phyloP scores from a whole-genome alignment of 306 rosid genomes.

The Sphenostylis stenocarpa region DNA sequence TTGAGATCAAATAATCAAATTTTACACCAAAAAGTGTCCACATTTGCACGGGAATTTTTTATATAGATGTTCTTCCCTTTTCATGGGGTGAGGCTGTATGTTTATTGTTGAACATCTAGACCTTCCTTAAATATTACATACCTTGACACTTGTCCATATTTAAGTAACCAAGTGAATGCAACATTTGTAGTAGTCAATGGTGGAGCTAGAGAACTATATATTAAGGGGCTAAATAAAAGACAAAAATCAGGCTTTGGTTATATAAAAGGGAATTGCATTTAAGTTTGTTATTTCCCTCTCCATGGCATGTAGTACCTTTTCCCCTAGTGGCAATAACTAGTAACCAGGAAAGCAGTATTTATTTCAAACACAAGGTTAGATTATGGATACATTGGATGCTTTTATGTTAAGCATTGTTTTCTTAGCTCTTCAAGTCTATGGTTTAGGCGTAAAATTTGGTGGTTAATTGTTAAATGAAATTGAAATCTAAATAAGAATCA shows the following conservation, averaged over 20 bases:
- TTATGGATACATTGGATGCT: background rate
- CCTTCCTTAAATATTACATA: background rate
- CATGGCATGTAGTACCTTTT: background rate
- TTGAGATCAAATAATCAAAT: constrained; percentile 1
- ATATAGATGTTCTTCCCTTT: background rate
- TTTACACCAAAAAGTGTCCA: constrained; percentile 1
- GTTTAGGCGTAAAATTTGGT: constrained; percentile 9
- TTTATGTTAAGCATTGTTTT: background rate
- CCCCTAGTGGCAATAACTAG: background rate
- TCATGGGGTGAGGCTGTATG: background rate
- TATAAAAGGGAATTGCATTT: background rate
- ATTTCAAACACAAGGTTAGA: background rate
- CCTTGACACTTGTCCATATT: background rate
- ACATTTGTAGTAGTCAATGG: background rate
- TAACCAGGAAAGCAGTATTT: background rate
- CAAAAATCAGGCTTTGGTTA: too few relatives aligned
- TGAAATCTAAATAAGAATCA: constrained; percentile 21
- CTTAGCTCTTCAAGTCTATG: background rate
- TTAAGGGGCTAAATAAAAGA: background rate
- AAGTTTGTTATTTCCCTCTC: constrained; percentile 9
- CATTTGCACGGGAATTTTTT: background rate
- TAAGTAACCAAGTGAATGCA: constrained; percentile 7
- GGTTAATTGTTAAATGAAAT: background rate
- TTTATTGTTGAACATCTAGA: constrained; percentile 6
- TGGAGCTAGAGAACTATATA: background rate